A percentile compares a stretch with the other conserved stretches of the same genome.
Evolutionary conservation across 83 land plant genomes (phyloP).

Genomic region (Thuja plicata): DNA sequence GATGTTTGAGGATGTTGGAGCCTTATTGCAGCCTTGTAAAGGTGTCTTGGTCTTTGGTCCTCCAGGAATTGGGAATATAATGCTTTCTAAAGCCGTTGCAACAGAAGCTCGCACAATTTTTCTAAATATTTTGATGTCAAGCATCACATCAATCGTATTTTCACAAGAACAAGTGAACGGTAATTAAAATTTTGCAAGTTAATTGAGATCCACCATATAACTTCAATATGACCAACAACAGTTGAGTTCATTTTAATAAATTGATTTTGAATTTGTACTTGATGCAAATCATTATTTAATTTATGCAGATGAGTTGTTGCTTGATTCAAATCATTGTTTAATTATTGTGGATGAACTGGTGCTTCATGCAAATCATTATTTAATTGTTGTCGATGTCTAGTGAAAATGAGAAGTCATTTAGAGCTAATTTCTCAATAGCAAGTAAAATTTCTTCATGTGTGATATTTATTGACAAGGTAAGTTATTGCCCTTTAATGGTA

Average conservation of each 20-base stretch:
- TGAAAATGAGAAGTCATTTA: slow-evolving; percentile 82
- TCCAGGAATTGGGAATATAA: slow-evolving; percentile 90
- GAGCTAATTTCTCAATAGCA: slow-evolving; percentile 82
- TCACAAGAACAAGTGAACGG: too few species aligned
- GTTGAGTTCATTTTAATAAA: not conserved
- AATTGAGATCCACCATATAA: too few species aligned
- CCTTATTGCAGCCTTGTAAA: slow-evolving; percentile 80
- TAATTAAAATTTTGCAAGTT: too few species aligned
- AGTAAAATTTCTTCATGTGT: slow-evolving; percentile 91
- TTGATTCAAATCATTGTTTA: too few species aligned
- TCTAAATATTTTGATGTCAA: slow-evolving; percentile 83
- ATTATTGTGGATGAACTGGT: too few species aligned
- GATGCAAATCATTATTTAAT: too few species aligned
- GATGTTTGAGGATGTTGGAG: slow-evolving; percentile 95
- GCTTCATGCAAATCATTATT: not conserved
- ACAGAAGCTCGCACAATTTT: slow-evolving; percentile 94
- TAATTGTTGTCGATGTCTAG: slow-evolving; percentile 63
- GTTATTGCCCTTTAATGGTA: not conserved
- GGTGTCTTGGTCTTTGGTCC: slow-evolving; percentile 93
- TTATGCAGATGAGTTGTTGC: too few species aligned
- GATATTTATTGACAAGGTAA: slow-evolving; percentile 77
- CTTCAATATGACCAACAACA: not conserved
- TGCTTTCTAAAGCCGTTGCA: slow-evolving; percentile 94
- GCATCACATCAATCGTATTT: slow-evolving; percentile 88
- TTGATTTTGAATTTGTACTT: too few species aligned